phyloP scores from a whole-genome alignment of 208 protist genomes.

The Willaertia magna region DNA sequence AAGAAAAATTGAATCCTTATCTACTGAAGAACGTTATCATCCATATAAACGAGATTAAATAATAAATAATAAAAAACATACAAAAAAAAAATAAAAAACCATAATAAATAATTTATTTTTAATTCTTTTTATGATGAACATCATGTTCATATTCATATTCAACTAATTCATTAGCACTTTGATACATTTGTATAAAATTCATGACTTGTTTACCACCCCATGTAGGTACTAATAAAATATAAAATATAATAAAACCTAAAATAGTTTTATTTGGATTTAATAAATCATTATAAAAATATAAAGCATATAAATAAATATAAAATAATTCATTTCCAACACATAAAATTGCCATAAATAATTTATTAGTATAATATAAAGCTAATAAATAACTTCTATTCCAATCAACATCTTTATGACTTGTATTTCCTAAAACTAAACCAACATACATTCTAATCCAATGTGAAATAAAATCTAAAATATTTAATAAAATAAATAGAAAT shows the following conservation, averaged over 20 bases:
- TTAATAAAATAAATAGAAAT: constrained; percentile 45
- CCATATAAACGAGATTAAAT: too few relatives aligned
- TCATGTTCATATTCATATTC: constrained; percentile 40
- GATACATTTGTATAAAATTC: constrained; percentile 69
- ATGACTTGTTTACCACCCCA: constrained; percentile 56
- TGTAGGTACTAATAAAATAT: constrained; percentile 17
- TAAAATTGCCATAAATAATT: constrained; percentile 55
- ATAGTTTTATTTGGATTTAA: not conserved
- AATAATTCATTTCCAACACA: constrained; percentile 79
- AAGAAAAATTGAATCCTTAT: too few relatives aligned
- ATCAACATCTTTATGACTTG: constrained; percentile 65
- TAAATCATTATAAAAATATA: constrained; percentile 25
- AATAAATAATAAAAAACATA: too few relatives aligned
- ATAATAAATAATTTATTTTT: too few relatives aligned
- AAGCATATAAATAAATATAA: constrained; percentile 66
- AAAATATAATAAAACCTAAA: constrained; percentile 24
- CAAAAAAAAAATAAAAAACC: too few relatives aligned
- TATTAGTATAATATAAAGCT: constrained; percentile 69
- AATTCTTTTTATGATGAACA: not conserved
- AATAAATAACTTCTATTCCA: constrained; percentile 59
- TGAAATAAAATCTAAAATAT: constrained; percentile 70
- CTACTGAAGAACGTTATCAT: too few relatives aligned
- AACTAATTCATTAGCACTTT: constrained; percentile 61
- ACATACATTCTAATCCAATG: constrained; percentile 83
- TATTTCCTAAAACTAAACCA: constrained; percentile 43